phyloP scores from a whole-genome alignment of 2,329 filamentous ascomycete species.

The Zymoseptoria passerinii region DNA sequence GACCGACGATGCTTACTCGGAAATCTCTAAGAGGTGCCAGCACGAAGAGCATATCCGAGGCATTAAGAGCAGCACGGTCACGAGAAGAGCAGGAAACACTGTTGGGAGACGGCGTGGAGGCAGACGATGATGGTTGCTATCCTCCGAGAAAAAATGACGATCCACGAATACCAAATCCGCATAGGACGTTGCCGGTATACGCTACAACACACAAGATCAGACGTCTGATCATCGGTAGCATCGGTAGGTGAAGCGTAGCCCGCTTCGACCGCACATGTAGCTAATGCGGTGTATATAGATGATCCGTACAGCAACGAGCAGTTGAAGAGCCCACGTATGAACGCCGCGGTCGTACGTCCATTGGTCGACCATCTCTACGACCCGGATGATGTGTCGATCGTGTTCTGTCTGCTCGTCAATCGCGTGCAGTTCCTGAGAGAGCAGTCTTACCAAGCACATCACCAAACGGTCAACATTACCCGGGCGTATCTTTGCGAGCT shows the following conservation, averaged over 20 bases:
- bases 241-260: conserved; percentile 27
- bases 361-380: conserved; percentile 78
- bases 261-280: neutral
- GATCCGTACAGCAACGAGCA: conserved; percentile 65
- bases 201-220: conserved; percentile 60
- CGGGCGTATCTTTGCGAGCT: conserved; percentile 72
- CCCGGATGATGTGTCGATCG: conserved; percentile 69
- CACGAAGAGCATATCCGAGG: conserved; percentile 31
- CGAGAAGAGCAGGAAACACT: conserved; percentile 43
- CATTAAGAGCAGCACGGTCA: conserved; percentile 33
- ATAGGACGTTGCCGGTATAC: conserved; percentile 62
- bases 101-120: conserved; percentile 38
- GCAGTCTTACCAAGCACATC: conserved; percentile 64
- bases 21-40: conserved; percentile 24
- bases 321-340: conserved; percentile 72
- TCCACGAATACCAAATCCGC: conserved; percentile 44
- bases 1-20: conserved; percentile 24
- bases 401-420: conserved; percentile 79
- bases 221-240: conserved; percentile 39
- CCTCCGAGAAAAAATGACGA: conserved; percentile 32
- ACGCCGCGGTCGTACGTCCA: conserved; percentile 68
- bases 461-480: conserved; percentile 73
- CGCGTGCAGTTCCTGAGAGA: conserved; percentile 70
- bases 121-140: conserved; percentile 40
- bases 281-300: conserved; percentile 34